phyloP scores from a whole-genome alignment of 768 basidiomycete species.

The Mycena capillaripes region DNA sequence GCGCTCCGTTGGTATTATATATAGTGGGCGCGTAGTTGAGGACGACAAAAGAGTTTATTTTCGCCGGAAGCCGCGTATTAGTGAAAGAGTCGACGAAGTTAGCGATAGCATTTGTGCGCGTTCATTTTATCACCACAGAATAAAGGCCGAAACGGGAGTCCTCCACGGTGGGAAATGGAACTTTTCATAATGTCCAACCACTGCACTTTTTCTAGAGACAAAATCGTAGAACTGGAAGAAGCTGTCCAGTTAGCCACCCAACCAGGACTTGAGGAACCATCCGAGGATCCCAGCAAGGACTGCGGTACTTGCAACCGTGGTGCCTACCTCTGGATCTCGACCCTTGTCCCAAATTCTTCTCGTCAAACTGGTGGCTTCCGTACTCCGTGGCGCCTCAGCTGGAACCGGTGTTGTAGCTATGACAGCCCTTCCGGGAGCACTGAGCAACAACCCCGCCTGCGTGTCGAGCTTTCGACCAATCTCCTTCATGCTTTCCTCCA shows the following conservation, averaged over 20 bases:
- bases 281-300: constrained; percentile 41
- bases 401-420: background rate
- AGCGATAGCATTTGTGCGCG: too few species aligned
- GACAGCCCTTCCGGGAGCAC: constrained; percentile 38
- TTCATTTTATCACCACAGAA: too few species aligned
- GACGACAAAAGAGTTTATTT: too few species aligned
- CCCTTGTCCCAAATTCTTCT: constrained; percentile 23
- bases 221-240: background rate
- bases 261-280: constrained; percentile 45
- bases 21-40: too few species aligned
- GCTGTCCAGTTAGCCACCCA: constrained; percentile 28
- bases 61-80: too few species aligned
- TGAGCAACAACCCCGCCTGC: constrained; percentile 55
- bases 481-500: constrained; percentile 63
- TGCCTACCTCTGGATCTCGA: constrained; percentile 40
- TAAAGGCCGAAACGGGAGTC: too few species aligned
- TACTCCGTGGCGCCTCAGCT: background rate
- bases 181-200: too few species aligned
- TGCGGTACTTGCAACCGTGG: constrained; percentile 36
- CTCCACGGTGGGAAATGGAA: too few species aligned
- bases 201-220: constrained; percentile 1
- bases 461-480: constrained; percentile 63
- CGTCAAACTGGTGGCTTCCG: background rate
- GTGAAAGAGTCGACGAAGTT: too few species aligned
- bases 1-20: too few species aligned